These are phyloP conservation scores for Rhizopus stolonifer DNA, from an alignment of 371 early-diverging fungal genomes.

Conservation along the genomic window DNA sequence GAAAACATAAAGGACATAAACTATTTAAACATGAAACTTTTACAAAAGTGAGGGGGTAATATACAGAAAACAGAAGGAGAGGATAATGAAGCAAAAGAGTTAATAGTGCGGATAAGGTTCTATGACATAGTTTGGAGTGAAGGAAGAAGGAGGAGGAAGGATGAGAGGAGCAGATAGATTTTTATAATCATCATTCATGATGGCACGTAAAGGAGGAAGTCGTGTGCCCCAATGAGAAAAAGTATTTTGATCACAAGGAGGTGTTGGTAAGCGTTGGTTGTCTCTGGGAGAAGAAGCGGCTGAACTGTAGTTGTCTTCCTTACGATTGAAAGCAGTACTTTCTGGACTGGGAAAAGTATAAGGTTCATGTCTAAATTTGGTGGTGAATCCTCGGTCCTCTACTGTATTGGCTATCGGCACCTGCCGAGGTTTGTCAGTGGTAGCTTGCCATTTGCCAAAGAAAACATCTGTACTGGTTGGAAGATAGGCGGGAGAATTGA, in stretches of 20 bases:
- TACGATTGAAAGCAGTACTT: too few relatives aligned
- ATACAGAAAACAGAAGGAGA: neutral
- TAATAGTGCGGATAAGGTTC: conserved; percentile 1
- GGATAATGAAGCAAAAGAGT: neutral
- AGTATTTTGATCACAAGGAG: neutral
- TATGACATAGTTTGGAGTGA: neutral
- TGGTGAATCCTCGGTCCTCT: neutral
- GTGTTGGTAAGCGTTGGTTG: conserved; percentile 1
- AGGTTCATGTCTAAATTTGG: neutral
- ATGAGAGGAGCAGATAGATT: neutral
- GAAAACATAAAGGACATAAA: neutral
- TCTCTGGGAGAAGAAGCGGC: conserved; percentile 11
- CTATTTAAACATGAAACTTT: neutral
- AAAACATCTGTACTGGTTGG: conserved; percentile 13
- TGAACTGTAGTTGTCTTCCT: neutral
- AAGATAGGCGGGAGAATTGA: too few relatives aligned
- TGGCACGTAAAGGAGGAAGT: conserved; percentile 23
- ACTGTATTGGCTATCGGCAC: neutral
- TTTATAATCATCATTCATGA: conserved; percentile 16
- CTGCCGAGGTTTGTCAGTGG: neutral
- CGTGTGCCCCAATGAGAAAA: conserved; percentile 7
- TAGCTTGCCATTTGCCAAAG: conserved; percentile 24
- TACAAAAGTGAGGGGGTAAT: neutral
- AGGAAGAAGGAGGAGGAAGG: conserved; percentile 1
- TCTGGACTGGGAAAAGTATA: neutral